Evolutionary conservation across 2,329 filamentous ascomycete genomes (phyloP).

Genomic region (Didymella glomerata): DNA sequence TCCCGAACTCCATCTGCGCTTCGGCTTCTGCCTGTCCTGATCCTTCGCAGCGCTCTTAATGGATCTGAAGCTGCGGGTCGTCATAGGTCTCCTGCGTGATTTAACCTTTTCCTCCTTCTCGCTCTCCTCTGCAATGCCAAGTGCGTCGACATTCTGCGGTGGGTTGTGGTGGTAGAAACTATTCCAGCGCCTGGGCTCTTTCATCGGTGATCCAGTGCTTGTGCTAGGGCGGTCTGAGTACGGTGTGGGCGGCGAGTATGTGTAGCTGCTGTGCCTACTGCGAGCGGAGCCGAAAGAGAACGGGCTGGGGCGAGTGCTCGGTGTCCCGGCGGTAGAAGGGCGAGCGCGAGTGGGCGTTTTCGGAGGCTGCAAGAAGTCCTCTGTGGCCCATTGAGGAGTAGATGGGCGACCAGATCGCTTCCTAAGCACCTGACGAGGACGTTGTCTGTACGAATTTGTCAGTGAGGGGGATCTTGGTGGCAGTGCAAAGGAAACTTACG

Average conservation of each 20-base stretch:
- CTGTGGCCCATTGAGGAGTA: constrained; percentile 13
- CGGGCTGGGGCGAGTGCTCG: constrained; percentile 10
- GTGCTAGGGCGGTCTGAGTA: constrained; percentile 19
- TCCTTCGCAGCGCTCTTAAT: constrained; percentile 19
- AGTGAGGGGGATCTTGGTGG: background rate
- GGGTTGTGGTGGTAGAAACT: constrained; percentile 14
- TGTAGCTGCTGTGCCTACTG: constrained; percentile 21
- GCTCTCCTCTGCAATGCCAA: constrained; percentile 13
- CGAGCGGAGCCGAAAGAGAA: constrained; percentile 24
- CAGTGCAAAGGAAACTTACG: constrained; percentile 2
- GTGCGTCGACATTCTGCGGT: constrained; percentile 11
- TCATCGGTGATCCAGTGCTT: constrained; percentile 17
- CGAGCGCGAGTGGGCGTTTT: constrained; percentile 23
- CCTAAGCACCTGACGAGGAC: constrained; percentile 28
- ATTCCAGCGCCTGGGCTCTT: constrained; percentile 17
- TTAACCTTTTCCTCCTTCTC: constrained; percentile 1
- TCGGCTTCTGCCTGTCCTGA: constrained; percentile 23
- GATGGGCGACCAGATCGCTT: constrained; percentile 24
- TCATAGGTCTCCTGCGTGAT: constrained; percentile 5
- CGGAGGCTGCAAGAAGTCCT: constrained; percentile 12
- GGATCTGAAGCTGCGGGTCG: constrained; percentile 17
- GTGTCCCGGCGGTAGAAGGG: constrained; percentile 19
- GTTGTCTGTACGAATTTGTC: constrained; percentile 10
- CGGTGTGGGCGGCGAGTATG: constrained; percentile 17
- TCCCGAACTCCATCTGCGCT: constrained; percentile 35